These are phyloP conservation scores for Chaetothyriales sp. DNA, from an alignment of 2,329 filamentous ascomycete genomes.

Conservation along the genomic window DNA sequence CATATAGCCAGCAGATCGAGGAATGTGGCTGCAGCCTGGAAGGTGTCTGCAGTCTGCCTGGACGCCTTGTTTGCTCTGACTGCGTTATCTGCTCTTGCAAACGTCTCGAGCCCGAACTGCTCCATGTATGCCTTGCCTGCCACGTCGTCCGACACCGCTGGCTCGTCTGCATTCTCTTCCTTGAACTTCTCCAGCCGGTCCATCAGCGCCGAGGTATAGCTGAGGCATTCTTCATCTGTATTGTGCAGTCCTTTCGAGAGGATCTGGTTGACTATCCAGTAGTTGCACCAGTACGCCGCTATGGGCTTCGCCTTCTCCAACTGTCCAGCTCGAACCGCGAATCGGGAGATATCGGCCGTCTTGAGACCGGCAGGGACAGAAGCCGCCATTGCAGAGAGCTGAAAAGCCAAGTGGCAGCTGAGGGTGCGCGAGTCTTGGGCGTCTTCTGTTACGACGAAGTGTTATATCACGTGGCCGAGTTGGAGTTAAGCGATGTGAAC, in stretches of 20 bases:
- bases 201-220: conserved; percentile 72
- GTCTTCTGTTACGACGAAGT: too few relatives aligned
- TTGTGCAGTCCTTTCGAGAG: conserved; percentile 66
- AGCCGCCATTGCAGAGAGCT: conserved; percentile 46
- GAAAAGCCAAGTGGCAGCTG: background rate
- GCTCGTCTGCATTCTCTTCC: conserved; percentile 56
- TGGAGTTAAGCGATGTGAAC: too few relatives aligned
- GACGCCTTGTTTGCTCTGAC: conserved; percentile 72
- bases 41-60: conserved; percentile 82
- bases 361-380: conserved; percentile 58
- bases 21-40: conserved; percentile 83
- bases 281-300: conserved; percentile 89
- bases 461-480: too few relatives aligned
- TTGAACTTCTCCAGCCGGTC: conserved; percentile 79
- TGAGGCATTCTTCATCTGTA: conserved; percentile 58
- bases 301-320: conserved; percentile 74
- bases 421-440: background rate
- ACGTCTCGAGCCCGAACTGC: conserved; percentile 80
- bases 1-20: conserved; percentile 78
- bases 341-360: conserved; percentile 67
- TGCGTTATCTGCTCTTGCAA: conserved; percentile 67
- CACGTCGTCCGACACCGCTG: conserved; percentile 70
- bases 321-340: conserved; percentile 69
- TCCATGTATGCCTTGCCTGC: conserved; percentile 86
- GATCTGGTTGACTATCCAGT: conserved; percentile 86